Evolutionary conservation across 345 rosid species (phyloP).

Genomic region (Lumnitzera racemosa): DNA sequence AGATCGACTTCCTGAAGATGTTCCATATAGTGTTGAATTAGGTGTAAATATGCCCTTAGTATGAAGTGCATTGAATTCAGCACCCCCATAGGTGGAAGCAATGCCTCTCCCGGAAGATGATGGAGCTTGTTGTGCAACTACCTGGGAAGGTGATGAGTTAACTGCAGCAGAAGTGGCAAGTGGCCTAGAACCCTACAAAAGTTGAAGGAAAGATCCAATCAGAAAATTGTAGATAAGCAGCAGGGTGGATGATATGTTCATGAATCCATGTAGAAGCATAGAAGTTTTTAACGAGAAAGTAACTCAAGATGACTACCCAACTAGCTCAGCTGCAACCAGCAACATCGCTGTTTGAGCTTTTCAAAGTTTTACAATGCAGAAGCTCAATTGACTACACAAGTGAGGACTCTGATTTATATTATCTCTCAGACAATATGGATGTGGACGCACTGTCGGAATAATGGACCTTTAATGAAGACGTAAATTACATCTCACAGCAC

Average conservation of each 20-base stretch:
- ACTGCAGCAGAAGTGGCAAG: constrained; percentile 45
- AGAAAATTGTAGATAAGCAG: background rate
- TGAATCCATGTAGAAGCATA: too few species aligned
- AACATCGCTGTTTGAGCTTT: too few species aligned
- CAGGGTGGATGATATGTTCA: constrained; percentile 3
- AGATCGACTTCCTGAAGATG: constrained; percentile 29
- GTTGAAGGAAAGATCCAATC: constrained; percentile 8
- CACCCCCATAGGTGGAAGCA: constrained; percentile 47
- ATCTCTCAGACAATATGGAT: too few species aligned
- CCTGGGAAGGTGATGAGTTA: constrained; percentile 54
- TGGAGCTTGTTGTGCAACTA: constrained; percentile 54
- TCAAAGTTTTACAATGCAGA: too few species aligned
- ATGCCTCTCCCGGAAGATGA: constrained; percentile 53
- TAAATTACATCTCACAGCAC: too few species aligned
- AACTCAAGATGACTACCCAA: too few species aligned
- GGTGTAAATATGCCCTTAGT: constrained; percentile 79
- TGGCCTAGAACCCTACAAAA: constrained; percentile 66
- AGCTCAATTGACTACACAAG: too few species aligned
- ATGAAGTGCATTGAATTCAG: constrained; percentile 63
- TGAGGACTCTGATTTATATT: too few species aligned
- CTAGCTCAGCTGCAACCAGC: too few species aligned
- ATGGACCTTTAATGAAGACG: too few species aligned
- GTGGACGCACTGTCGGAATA: too few species aligned
- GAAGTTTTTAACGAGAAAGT: too few species aligned
- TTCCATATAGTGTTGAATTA: constrained; percentile 53